Evolutionary conservation across 805 yeast species (phyloP), one percentile per base, ranked within the genome.

Genomic region (Kuraishia ogatae): DNA sequence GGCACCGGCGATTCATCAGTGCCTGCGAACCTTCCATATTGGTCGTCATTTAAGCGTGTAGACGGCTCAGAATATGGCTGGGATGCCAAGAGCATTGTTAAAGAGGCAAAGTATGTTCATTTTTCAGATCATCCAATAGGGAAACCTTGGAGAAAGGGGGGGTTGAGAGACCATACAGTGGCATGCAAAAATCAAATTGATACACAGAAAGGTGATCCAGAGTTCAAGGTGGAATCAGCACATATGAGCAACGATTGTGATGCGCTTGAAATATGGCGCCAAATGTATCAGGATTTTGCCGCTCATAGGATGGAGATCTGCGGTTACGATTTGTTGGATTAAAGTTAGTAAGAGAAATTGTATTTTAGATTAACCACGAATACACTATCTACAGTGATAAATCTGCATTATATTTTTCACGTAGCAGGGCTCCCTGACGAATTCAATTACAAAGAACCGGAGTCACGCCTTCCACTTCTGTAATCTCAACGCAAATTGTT

Each of bases 41-140:
- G 65, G 56, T 48, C 62, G 1, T 50, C 54, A 6, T 50, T 56
- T 39, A 54, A 59, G 46, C 61, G 56, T 35, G 57, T 53, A 6
- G 21, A 49, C 17, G 35, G 35, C 19, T 22, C 51, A 46, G 48
- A 55, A 2, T 68, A 64, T 51, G 67, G 69, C 4, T 76, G 82
- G 81, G 58, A 67, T 28, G 62, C 76, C 2, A 29, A 50, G 5
- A 46, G 61, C 22, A 61, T 66, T 15, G 57, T 68, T 7, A 57
- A 62, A 6, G 64, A 70, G 11, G 65, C 77, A 4, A 78, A 76
- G 61, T 70, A 81, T 54, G 64, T 83, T 28, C 91, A 85, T 64
- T 85, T 80, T 64, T 80, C 86, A 2, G 91, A 85, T 62, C 75
- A 77, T 39, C 90, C 90, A 5, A 66, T 84, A 6, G 81, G 84